phyloP scores from a whole-genome alignment of 2,329 filamentous ascomycete genomes.

The Fusarium euwallaceae region DNA sequence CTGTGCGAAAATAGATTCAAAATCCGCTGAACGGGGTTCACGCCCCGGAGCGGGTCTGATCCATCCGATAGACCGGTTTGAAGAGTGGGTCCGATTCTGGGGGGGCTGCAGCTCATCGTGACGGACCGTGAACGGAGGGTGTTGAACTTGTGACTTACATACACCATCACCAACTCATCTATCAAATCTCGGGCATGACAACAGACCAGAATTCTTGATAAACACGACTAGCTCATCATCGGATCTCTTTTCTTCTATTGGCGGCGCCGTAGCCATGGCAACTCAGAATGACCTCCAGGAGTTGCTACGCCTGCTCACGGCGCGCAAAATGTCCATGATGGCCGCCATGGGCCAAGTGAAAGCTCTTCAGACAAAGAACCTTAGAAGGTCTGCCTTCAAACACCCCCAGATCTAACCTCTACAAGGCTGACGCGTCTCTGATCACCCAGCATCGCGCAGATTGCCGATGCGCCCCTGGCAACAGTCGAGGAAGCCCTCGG shows the following conservation, averaged over 20 bases:
- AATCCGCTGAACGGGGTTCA: conserved; percentile 24
- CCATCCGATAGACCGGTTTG: conserved; percentile 23
- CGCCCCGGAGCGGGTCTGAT: conserved; percentile 37
- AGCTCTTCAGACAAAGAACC: conserved; percentile 65
- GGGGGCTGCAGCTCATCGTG: conserved; percentile 22
- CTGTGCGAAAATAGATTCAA: conserved; percentile 6
- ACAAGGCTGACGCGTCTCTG: conserved; percentile 7
- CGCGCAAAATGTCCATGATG: conserved; percentile 70
- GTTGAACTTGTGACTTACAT: conserved; percentile 34
- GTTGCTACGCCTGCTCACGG: conserved; percentile 70
- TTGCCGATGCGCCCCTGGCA: conserved; percentile 62
- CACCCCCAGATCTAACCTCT: accelerated
- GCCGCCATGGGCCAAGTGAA: conserved; percentile 71
- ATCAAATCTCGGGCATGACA: not conserved
- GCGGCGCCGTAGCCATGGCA: conserved; percentile 58
- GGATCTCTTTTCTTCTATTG: not conserved
- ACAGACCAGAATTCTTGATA: too few species aligned
- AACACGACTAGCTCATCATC: not conserved
- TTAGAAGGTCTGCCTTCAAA: conserved; percentile 63
- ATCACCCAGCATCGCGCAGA: conserved; percentile 63
- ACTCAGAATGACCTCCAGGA: conserved; percentile 72
- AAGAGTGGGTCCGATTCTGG: conserved; percentile 26
- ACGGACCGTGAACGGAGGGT: conserved; percentile 21
- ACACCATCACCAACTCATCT: conserved; percentile 8
- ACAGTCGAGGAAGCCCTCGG: conserved; percentile 61